Evolutionary conservation across 2,329 filamentous ascomycete genomes (phyloP).

Genomic region (Colletotrichum noveboracense): DNA sequence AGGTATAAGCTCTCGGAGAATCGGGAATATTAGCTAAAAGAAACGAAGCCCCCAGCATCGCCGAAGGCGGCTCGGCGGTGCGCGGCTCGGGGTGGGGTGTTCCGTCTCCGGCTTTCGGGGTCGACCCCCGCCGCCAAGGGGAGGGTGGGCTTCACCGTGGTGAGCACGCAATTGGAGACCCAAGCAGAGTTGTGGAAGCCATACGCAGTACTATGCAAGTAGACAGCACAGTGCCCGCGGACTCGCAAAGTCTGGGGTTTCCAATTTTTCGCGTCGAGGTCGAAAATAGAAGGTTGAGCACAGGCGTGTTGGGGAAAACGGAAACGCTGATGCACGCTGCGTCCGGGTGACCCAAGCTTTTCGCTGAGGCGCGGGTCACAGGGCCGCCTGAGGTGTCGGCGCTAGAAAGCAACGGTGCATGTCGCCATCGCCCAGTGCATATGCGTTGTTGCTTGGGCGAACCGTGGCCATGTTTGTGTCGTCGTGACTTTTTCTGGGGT

Average conservation of each 20-base stretch:
- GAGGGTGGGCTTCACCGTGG: neutral
- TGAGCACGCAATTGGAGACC: neutral
- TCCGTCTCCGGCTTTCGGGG: constrained; percentile 18
- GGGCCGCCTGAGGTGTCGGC: neutral
- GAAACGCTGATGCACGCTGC: neutral
- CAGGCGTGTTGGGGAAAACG: neutral
- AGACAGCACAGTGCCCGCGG: neutral
- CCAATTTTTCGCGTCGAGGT: neutral
- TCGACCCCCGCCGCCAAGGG: neutral
- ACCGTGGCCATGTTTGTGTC: neutral
- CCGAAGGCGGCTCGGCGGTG: constrained; percentile 18
- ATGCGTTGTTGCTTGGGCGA: neutral
- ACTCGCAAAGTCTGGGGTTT: neutral
- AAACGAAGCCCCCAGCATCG: neutral
- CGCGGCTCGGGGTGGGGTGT: constrained; percentile 11
- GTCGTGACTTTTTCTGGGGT: neutral
- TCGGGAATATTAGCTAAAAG: constrained; percentile 14
- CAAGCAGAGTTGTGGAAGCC: neutral
- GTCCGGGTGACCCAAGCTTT: neutral
- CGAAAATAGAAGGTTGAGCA: neutral
- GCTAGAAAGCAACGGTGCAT: neutral
- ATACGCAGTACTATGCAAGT: neutral
- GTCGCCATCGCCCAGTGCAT: neutral
- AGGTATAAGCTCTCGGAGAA: neutral
- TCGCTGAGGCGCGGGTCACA: neutral